Conservation (phyloP, 495 filamentous ascomycete genomes). For the Lichina pygmaea region DNA sequence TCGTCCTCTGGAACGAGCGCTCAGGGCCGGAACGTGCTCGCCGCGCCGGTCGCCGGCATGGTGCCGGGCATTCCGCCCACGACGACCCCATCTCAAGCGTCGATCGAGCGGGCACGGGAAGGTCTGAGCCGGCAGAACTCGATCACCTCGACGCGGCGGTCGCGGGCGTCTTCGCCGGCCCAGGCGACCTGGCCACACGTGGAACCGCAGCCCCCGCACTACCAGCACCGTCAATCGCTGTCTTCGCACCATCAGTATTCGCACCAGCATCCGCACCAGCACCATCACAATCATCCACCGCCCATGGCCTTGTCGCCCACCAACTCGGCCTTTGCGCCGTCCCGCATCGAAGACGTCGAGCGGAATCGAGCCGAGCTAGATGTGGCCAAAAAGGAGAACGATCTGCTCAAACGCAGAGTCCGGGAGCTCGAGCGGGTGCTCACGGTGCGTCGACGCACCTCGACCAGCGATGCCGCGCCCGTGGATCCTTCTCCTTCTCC, state of each 20-base stretch:
- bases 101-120: not conserved
- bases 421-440: conserved; percentile 1
- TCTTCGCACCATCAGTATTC: not conserved
- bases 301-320: not conserved
- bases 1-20: conserved; percentile 1
- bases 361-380: conserved; percentile 1
- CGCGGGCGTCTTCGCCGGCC: conserved; percentile 34
- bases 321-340: not conserved
- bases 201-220: not conserved
- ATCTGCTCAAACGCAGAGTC: not conserved
- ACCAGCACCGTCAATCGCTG: not conserved
- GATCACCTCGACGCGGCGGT: conserved; percentile 32
- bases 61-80: not conserved
- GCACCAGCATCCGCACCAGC: not conserved
- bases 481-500: not conserved
- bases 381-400: conserved; percentile 1
- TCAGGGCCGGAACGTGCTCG: not conserved
- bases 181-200: conserved; percentile 23
- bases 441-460: not conserved
- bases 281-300: not conserved
- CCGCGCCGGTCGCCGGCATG: not conserved
- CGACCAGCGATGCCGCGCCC: not conserved
- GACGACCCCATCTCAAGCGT: not conserved
- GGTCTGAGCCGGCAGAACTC: conserved; percentile 3
- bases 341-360: conserved; percentile 1